Base-by-base conservation (phyloP, 306 rosid genomes). In the Acacia acuminata region DNA sequence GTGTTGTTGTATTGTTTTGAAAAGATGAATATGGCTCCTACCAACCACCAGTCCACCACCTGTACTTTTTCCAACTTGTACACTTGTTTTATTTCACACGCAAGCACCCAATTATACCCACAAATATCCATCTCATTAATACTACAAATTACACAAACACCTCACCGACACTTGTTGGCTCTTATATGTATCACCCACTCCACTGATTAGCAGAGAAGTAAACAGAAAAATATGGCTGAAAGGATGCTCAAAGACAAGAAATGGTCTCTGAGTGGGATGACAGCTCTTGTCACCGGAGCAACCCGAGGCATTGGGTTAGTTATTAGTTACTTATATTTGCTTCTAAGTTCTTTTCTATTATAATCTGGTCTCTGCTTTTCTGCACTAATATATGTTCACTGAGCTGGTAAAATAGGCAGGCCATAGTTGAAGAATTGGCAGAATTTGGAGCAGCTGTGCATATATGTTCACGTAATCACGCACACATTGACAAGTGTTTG, bases 231-330 rank as follows among this genome's bases (percentile, higher is more conserved):
- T 32, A 79, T 83, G 81, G 81, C 1, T 3, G 77, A 74, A 45
- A 3, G 36, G 36, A 32, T 32, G 4, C 36, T 8, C 48, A 51
- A 47, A 69, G 81, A 75, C 45, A 13, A 75, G 55, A 61, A 84
- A 81, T 87, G 88, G 87, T 87, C 88, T 24, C 88, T 84, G 4
- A 66, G 68, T 45, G 90, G 90, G 14, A 81, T 87, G 90, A 68
- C 82, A 38, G 84, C 86, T 50, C 77, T 87, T 16, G 86, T 87
- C 1, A 87, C 87, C 0, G 87, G 87, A 19, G 87, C 85, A 81
- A 84, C 84, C 17, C 61, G 76, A 61, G 90, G 87, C 45, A 74
- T 84, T 8, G 82, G 90, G 90, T 87, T 3, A 14, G 48, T 75
- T 64, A 30, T 30, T 30, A 44, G 10, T 60, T 55, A 36, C 65